Percentiles rank a stretch among this genome's conserved stretches.
These are phyloP conservation scores for Trametes elegans DNA, from an alignment of 768 basidiomycete species.

Conservation along the genomic window DNA sequence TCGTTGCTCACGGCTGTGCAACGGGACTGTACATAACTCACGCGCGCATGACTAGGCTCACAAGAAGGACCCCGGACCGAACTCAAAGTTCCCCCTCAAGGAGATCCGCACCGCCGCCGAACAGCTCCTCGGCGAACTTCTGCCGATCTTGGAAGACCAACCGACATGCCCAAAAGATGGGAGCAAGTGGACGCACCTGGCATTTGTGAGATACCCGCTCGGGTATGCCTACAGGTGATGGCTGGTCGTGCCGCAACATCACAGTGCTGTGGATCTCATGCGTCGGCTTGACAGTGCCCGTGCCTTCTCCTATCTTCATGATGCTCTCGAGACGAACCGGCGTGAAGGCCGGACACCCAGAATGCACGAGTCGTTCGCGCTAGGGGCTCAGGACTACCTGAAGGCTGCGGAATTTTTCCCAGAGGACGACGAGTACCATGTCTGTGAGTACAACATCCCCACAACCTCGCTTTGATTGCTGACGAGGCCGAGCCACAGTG, in stretches of 20 bases:
- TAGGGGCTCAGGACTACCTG: not conserved
- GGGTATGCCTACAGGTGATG: too few species aligned
- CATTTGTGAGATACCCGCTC: too few species aligned
- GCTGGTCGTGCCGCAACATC: too few species aligned
- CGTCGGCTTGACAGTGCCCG: too few species aligned
- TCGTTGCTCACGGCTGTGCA: not conserved
- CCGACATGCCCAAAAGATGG: too few species aligned
- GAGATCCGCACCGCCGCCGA: too few species aligned
- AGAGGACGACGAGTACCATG: constrained; percentile 12
- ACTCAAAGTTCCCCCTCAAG: not conserved
- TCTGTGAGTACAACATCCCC: constrained; percentile 1
- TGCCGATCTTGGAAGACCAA: too few species aligned
- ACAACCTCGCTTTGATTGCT: not conserved
- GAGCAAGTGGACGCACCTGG: too few species aligned
- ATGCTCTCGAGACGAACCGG: not conserved
- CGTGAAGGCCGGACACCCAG: not conserved
- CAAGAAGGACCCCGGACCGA: not conserved
- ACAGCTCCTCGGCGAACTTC: too few species aligned
- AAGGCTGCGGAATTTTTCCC: not conserved
- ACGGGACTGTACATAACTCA: not conserved
- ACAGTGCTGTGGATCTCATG: too few species aligned
- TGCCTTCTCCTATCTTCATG: not conserved
- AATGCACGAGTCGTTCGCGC: not conserved
- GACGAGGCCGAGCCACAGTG: not conserved
- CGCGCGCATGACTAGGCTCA: not conserved